Percentiles rank a stretch among this genome's conserved stretches.
These are phyloP conservation scores for Stephania cephalantha DNA, from an alignment of 164 flowering plant genomes.

Conservation along the genomic window DNA sequence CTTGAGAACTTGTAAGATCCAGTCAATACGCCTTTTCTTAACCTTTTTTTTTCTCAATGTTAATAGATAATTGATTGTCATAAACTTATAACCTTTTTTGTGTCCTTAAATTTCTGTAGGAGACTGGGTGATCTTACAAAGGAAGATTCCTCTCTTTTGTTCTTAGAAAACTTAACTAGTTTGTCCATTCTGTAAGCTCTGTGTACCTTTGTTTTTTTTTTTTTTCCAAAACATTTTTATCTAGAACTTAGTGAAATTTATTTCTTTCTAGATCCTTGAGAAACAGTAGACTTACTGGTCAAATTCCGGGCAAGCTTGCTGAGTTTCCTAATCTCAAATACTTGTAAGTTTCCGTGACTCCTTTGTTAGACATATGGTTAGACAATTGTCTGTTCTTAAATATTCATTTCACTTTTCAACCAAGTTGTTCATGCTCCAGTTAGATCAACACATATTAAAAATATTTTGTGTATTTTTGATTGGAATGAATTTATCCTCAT, in stretches of 20 bases:
- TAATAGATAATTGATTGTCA: not conserved
- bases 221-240: no score
- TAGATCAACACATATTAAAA: no score
- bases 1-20: slow-evolving; percentile 35
- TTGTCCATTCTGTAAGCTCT: slow-evolving; percentile 38
- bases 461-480: no score
- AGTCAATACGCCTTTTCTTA: not conserved
- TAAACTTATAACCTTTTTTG: slow-evolving; percentile 2
- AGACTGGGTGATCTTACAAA: slow-evolving; percentile 39
- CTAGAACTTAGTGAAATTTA: not conserved
- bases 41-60: not conserved
- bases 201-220: no score
- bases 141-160: slow-evolving; percentile 35
- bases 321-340: slow-evolving; percentile 26
- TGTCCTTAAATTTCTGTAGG: slow-evolving; percentile 16
- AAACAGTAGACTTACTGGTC: slow-evolving; percentile 31
- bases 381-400: not conserved
- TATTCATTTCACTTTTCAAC: not conserved
- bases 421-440: not conserved
- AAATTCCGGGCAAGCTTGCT: slow-evolving; percentile 32
- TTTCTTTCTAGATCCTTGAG: slow-evolving; percentile 30
- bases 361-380: not conserved
- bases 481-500: no score
- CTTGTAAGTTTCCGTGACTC: slow-evolving; percentile 27
- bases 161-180: slow-evolving; percentile 29